Evolutionary conservation across 371 early-diverging fungal species (phyloP).

Genomic region (Coemansia sp.): DNA sequence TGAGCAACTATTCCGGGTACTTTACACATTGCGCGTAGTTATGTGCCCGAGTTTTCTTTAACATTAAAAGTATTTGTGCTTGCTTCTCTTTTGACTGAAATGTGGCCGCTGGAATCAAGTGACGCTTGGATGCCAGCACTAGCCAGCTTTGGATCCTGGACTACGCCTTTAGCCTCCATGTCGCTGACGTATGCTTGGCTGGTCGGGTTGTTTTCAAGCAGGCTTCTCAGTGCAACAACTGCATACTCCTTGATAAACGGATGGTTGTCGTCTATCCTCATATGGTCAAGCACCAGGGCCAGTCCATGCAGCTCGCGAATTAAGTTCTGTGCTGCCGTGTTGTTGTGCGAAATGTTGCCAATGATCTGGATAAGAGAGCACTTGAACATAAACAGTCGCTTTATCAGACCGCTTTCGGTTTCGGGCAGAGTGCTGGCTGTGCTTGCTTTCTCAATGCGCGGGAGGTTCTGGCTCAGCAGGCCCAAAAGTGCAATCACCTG

Average conservation of each 20-base stretch:
- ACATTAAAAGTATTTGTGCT: too few relatives aligned
- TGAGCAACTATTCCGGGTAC: neutral
- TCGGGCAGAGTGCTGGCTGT: neutral
- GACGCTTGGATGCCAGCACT: constrained; percentile 10
- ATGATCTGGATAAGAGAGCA: constrained; percentile 38
- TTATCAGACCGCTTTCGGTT: constrained; percentile 1
- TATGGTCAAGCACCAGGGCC: constrained; percentile 41
- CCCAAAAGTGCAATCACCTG: constrained; percentile 23
- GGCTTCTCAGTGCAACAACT: constrained; percentile 30
- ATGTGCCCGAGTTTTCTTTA: too few relatives aligned
- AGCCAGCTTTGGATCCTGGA: constrained; percentile 12
- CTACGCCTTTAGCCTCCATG: constrained; percentile 16
- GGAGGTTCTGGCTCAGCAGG: constrained; percentile 29
- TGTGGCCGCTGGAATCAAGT: neutral
- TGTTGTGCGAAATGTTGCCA: constrained; percentile 28
- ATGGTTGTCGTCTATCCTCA: constrained; percentile 45
- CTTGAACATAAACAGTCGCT: constrained; percentile 43
- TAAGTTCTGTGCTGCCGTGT: constrained; percentile 23
- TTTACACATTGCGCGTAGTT: too few relatives aligned
- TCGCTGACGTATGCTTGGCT: constrained; percentile 31
- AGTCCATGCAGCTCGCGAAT: constrained; percentile 39
- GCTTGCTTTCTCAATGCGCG: constrained; percentile 15
- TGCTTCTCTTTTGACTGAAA: neutral
- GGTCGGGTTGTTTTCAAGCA: constrained; percentile 23
- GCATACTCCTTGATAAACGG: constrained; percentile 49